Evolutionary conservation across 2,329 filamentous ascomycete species (phyloP).

Genomic region (Colletotrichum sp.): DNA sequence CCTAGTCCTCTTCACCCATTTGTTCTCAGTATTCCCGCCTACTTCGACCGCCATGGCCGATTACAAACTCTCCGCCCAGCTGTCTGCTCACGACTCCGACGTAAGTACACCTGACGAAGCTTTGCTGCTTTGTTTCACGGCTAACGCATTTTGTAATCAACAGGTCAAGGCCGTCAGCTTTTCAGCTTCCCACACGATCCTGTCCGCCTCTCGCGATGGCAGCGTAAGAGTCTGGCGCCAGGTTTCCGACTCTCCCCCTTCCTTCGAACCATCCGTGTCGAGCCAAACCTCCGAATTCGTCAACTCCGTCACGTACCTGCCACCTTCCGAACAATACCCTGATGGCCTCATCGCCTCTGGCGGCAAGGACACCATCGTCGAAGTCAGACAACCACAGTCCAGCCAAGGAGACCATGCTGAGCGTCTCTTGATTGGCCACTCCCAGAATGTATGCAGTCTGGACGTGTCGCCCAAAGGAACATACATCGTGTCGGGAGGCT

Average conservation of each 20-base stretch:
- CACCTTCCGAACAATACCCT: constrained; percentile 69
- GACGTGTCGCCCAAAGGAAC: constrained; percentile 75
- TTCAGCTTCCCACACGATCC: constrained; percentile 70
- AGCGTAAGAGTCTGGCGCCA: constrained; percentile 88
- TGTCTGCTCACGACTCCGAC: constrained; percentile 91
- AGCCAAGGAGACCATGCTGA: constrained; percentile 78
- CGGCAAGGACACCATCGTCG: constrained; percentile 91
- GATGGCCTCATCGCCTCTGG: constrained; percentile 86
- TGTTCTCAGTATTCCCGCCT: no score
- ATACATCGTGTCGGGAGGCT: constrained; percentile 88
- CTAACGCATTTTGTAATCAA: background rate
- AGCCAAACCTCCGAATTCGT: constrained; percentile 85
- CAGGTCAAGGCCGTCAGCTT: constrained; percentile 89
- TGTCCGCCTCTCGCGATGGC: constrained; percentile 90
- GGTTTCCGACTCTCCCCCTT: constrained; percentile 65
- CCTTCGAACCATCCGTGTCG: constrained; percentile 78
- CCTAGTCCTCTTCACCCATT: background rate
- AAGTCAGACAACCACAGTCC: constrained; percentile 77
- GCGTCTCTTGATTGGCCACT: constrained; percentile 83
- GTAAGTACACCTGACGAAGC: constrained; percentile 54
- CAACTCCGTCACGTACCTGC: constrained; percentile 81
- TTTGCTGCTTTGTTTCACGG: background rate
- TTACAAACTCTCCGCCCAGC: constrained; percentile 91
- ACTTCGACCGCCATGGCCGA: constrained; percentile 63
- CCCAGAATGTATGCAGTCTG: constrained; percentile 85